Evolutionary conservation across 2,329 filamentous ascomycete genomes (phyloP).

Genomic region (Corniculantispora saksenae): DNA sequence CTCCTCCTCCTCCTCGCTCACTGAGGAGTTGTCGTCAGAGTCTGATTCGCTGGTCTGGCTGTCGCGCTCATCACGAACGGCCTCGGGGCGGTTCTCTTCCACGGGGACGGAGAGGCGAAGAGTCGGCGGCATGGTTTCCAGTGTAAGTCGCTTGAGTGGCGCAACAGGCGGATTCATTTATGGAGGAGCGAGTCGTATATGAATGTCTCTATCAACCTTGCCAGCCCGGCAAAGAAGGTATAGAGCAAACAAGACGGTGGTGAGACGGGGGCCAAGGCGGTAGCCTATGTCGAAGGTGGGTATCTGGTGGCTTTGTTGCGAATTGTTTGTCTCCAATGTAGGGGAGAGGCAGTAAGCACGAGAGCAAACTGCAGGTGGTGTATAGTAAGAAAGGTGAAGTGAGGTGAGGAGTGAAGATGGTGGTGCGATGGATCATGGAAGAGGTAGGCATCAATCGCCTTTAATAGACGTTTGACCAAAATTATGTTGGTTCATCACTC

Average conservation of each 20-base stretch:
- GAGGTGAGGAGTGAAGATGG: not conserved
- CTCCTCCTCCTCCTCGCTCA: constrained; percentile 34
- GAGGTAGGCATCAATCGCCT: constrained; percentile 12
- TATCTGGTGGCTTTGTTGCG: not conserved
- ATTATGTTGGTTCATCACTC: constrained; percentile 5
- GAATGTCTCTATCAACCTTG: not conserved
- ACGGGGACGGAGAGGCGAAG: constrained; percentile 1
- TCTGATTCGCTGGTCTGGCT: constrained; percentile 29
- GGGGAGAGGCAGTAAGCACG: not conserved
- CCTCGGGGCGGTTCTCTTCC: not conserved
- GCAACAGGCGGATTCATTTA: constrained; percentile 5
- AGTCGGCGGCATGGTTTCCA: constrained; percentile 15
- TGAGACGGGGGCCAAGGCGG: constrained; percentile 6
- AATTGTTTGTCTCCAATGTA: not conserved
- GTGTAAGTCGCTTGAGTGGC: constrained; percentile 2
- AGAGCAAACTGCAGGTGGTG: not conserved
- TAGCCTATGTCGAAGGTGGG: not conserved
- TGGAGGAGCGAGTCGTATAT: not conserved
- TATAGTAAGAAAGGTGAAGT: not conserved
- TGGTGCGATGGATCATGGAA: not conserved
- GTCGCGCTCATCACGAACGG: not conserved
- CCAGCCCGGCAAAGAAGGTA: not conserved
- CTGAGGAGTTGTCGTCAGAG: constrained; percentile 32
- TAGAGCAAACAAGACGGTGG: constrained; percentile 4
- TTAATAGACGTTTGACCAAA: constrained; percentile 2